Evolutionary conservation across 331 rosid species (phyloP), one percentile per base, ranked within the genome.

Genomic region (Quercus phellos): DNA sequence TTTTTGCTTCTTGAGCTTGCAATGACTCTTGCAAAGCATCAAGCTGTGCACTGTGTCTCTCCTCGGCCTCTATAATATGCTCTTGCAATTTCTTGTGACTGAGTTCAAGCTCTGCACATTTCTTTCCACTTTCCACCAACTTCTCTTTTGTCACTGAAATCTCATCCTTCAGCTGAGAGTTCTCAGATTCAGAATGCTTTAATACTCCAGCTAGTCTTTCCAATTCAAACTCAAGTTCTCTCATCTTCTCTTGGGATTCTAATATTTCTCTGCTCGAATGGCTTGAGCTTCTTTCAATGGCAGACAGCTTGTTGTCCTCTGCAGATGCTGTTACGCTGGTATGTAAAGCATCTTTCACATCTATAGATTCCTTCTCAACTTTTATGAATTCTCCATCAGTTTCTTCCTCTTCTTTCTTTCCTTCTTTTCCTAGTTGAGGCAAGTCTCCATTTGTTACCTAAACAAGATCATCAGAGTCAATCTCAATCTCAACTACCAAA

Each of bases 301-400:
- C 74, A 22, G 84, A 51, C 18, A 86, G 74, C 61, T 86, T 86
- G 42, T 82, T 82, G 17, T 81, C 89, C 12, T 76, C 84, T 26
- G 26, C 81, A 50, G 70, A 55, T n/a, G 46, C 26, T 70, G 55
- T 63, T 63, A 72, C 78, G 73, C 78, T 77, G 51, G 72, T 16
- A 73, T 55, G 85, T 53, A 82, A 55, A 30, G 74, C 72, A 53
- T 85, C 88, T 73, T 89, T 83, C 51, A 54, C 84, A 27, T 85
- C 91, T 10, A 88, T 59, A 11, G 88, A 67, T 84, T 93, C 98
- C 89, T 81, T 95, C 86, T 95, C 98, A 70, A 95, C 92, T 84
- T 95, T 95, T 24, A 95, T 91, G 86, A 95, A 95, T 76, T 93
- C 99, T 38, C 96, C 99, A 79, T 91, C 99, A 70, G 88, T 87